Base-by-base conservation (phyloP, 2,329 filamentous ascomycete genomes). In the Macroventuria anomochaeta region DNA sequence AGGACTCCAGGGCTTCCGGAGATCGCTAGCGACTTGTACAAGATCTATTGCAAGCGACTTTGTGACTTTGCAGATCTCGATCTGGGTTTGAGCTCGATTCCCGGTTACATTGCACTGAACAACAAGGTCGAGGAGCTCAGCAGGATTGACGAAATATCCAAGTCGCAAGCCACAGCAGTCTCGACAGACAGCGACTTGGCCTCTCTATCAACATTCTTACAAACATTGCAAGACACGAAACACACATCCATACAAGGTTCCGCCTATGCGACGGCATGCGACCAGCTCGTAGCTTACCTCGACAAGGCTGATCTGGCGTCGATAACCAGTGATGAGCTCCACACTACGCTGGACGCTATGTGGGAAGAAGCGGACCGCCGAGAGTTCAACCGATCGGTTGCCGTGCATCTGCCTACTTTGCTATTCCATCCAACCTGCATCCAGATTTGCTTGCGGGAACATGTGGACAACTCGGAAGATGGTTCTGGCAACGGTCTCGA, bases 351-450 rank as follows among this genome's bases (percentile, higher is more conserved):
- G 17, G 63, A 74, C 32, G 71, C 71, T 2, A 65, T 81, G n/a
- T 81, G 78, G 77, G 75, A 75, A 26, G 79, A 81, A 53, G 64
- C 79, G 2, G 79, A 80, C 52, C 76, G 76, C 41, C 74, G 80
- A 43, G 79, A 81, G 34, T 80, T 78, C 56, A 74, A 75, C 11
- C 75, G 77, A 54, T 64, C 64, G 2, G 68, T 77, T 1, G 67
- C 76, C 5, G 57, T 77, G 37, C 62, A 68, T 13, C 32, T 80
- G 7, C 74, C 77, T 3, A 46, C 55, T 4, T 37, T 79, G 1
- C 62, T 78, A 11, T 71, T 79, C 18, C 71, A 79, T 50, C 63
- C 67, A 7, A 48, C 25, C 12, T 69, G 70, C 59, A 59, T 72
- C 25, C 40, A 53, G n/a, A 25, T 55, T 2, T 67, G 63, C 48